Evolutionary conservation across 1,284 basidiomycete genomes (phyloP).

Genomic region (Gomphus bonarii): DNA sequence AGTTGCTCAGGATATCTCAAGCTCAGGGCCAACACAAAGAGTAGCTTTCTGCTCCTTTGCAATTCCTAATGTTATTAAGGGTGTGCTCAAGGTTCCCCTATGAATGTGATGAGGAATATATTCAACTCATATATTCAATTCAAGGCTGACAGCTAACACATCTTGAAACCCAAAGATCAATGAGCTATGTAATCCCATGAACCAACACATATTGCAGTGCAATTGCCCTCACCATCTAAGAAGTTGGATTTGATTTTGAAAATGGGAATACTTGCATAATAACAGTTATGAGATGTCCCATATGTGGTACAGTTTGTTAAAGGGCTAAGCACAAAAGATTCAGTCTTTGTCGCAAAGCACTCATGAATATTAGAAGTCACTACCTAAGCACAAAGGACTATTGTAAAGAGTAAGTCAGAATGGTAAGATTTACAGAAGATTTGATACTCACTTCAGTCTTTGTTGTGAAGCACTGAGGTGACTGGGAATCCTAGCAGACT

Average conservation of each 20-base stretch:
- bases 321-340: no score
- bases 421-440: no score
- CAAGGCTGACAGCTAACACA: slow-evolving; percentile 19
- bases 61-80: slow-evolving; percentile 74
- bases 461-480: no score
- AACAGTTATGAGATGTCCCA: slow-evolving; percentile 78
- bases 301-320: slow-evolving; percentile 24
- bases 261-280: slow-evolving; percentile 42
- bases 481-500: no score
- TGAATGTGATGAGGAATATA: neutral
- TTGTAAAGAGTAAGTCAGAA: no score
- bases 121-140: no score
- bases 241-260: neutral
- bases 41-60: slow-evolving; percentile 87
- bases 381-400: no score
- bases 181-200: slow-evolving; percentile 42
- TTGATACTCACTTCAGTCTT: no score
- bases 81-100: slow-evolving; percentile 92
- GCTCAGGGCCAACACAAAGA: slow-evolving; percentile 92
- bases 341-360: no score
- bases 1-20: slow-evolving; percentile 87
- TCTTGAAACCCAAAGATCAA: slow-evolving; percentile 89
- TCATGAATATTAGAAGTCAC: no score
- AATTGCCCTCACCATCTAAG: slow-evolving; percentile 31
- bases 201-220: neutral